phyloP scores from a whole-genome alignment of 2,329 filamentous ascomycete species.

The Annulohypoxylon truncatum region DNA sequence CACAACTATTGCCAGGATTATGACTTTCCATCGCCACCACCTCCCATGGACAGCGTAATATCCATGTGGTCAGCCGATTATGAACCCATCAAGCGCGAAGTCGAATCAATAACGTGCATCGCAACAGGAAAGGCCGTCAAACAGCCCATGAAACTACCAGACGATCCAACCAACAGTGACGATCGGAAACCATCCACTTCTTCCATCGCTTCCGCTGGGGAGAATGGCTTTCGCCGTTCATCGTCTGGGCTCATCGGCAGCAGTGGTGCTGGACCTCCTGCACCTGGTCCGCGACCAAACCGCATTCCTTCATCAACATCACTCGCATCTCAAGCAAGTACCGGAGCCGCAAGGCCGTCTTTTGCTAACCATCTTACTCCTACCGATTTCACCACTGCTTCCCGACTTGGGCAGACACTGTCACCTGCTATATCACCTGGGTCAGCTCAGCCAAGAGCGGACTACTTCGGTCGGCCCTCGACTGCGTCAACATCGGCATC shows the following conservation, averaged over 20 bases:
- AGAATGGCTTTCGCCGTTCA: conserved; percentile 55
- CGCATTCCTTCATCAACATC: conserved; percentile 53
- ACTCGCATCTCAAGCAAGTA: conserved; percentile 51
- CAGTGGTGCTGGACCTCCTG: conserved; percentile 41
- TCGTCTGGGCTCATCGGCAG: conserved; percentile 57
- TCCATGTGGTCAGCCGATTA: conserved; percentile 73
- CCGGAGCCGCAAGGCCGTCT: conserved; percentile 43
- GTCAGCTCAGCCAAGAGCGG: conserved; percentile 45
- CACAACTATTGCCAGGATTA: conserved; percentile 78
- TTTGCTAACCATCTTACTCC: conserved; percentile 52
- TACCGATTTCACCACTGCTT: conserved; percentile 60
- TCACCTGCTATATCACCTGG: conserved; percentile 48
- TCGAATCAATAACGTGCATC: conserved; percentile 74
- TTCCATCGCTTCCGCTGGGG: conserved; percentile 46
- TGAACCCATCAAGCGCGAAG: conserved; percentile 71
- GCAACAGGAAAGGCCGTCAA: conserved; percentile 74
- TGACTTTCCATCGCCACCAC: conserved; percentile 76
- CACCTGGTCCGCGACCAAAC: conserved; percentile 49
- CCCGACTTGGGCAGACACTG: conserved; percentile 52
- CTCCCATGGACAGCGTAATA: conserved; percentile 78
- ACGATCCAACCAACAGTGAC: conserved; percentile 45
- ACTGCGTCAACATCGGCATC: conserved; percentile 44
- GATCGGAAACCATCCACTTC: conserved; percentile 44
- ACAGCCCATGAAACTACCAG: conserved; percentile 55
- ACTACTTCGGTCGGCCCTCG: conserved; percentile 49